phyloP scores from a whole-genome alignment of 768 basidiomycete species.

The Dacryopinax primogenitus region DNA sequence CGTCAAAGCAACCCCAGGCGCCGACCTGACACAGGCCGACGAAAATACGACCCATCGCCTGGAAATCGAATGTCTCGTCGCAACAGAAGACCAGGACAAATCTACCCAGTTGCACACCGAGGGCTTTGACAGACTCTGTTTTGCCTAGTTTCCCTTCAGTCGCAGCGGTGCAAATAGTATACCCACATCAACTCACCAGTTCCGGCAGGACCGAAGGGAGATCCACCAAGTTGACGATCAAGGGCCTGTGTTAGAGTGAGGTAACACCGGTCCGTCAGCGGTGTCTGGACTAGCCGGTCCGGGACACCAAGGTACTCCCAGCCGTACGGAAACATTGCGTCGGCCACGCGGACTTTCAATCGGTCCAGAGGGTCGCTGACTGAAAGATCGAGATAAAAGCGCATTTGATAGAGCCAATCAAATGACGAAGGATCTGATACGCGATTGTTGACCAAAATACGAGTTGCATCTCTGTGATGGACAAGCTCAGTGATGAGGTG shows the following conservation, averaged over 20 bases:
- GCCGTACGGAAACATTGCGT: slow-evolving; percentile 89
- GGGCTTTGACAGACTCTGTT: slow-evolving; percentile 97
- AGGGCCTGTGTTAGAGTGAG: slow-evolving; percentile 92
- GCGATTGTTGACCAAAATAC: slow-evolving; percentile 55
- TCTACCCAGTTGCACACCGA: slow-evolving; percentile 91
- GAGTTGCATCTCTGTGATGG: slow-evolving; percentile 90
- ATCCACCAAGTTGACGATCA: slow-evolving; percentile 86
- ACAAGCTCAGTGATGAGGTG: slow-evolving; percentile 98
- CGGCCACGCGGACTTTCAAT: slow-evolving; percentile 69
- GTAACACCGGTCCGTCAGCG: slow-evolving; percentile 92
- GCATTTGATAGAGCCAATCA: slow-evolving; percentile 95
- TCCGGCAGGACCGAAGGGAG: slow-evolving; percentile 96
- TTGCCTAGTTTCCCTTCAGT: slow-evolving; percentile 47
- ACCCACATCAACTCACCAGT: slow-evolving; percentile 46
- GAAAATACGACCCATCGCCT: slow-evolving; percentile 99
- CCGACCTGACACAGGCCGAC: slow-evolving; percentile 97
- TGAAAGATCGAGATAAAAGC: slow-evolving; percentile 74
- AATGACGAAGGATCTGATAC: slow-evolving; percentile 59
- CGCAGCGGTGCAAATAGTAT: background rate
- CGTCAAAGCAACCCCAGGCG: slow-evolving; percentile 97
- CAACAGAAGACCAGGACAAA: slow-evolving; percentile 99
- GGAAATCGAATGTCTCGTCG: slow-evolving; percentile 98
- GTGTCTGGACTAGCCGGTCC: slow-evolving; percentile 94
- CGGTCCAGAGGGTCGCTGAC: slow-evolving; percentile 68
- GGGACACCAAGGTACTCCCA: slow-evolving; percentile 98